Conservation (phyloP, 345 rosid species). For the Tarenaya hassleriana region DNA sequence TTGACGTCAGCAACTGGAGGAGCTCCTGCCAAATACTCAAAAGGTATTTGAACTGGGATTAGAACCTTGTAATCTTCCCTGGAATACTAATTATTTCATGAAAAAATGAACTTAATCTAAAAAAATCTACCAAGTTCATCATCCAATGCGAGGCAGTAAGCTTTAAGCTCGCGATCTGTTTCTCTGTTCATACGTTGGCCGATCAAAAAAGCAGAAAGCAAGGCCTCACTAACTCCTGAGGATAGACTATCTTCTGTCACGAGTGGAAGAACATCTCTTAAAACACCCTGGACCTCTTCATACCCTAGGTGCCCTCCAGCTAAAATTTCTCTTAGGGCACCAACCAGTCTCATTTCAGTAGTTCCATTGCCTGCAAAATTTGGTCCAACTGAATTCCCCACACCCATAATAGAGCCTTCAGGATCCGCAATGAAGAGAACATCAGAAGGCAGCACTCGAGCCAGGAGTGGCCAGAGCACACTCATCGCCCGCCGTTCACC, state of each 20-base stretch:
- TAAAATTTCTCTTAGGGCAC: slow-evolving; percentile 85
- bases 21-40: slow-evolving; percentile 45
- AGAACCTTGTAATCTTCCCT: background rate
- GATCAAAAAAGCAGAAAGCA: slow-evolving; percentile 91
- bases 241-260: slow-evolving; percentile 33
- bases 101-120: slow-evolving; percentile 1
- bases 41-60: too few species aligned
- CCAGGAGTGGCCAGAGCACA: slow-evolving; percentile 71
- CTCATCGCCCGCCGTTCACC: slow-evolving; percentile 74
- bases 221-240: slow-evolving; percentile 70
- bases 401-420: slow-evolving; percentile 80
- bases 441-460: slow-evolving; percentile 68
- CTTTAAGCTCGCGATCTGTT: slow-evolving; percentile 91
- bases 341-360: slow-evolving; percentile 88
- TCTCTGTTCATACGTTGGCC: slow-evolving; percentile 98
- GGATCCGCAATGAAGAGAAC: slow-evolving; percentile 92
- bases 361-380: slow-evolving; percentile 62
- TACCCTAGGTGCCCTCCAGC: slow-evolving; percentile 96
- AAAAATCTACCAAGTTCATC: slow-evolving; percentile 69
- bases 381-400: slow-evolving; percentile 68
- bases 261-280: slow-evolving; percentile 81
- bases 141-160: slow-evolving; percentile 94
- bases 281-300: slow-evolving; percentile 87
- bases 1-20: slow-evolving; percentile 81
- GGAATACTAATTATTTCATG: background rate